Evolutionary conservation across 371 early-diverging fungal genomes (phyloP), one percentile per base, ranked within the genome.

Genomic region (Phascolomyces articulosus): DNA sequence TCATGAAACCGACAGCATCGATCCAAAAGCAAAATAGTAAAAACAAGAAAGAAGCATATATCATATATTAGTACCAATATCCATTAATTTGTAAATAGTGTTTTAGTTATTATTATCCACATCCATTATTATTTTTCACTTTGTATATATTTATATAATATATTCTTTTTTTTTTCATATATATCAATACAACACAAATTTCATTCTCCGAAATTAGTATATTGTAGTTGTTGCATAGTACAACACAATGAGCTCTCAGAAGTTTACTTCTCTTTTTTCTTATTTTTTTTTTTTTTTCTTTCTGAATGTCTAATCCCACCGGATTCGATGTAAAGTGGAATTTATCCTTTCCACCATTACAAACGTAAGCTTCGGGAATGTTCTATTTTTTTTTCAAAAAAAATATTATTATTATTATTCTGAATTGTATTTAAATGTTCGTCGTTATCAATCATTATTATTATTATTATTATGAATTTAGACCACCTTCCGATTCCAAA

Each of bases 281-380:
- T 18, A 51, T 18, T 13, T 31, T 57, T 57, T 11, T n/a, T 44
- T 59, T 20, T 27, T 26, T 59, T 44, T 26, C 7, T 40, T 13
- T 20, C 60, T 44, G 44, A 47, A 59, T 59, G 60, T 23, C 60
- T 27, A 47, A 59, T 59, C 60, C 60, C 20, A n/a, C 60, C 27
- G 60, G 47, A 59, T 59, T 59, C 21, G 60, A 47, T 41, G 47
- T 59, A n/a, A 59, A 59, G n/a, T 59, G 41, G 47, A 59, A 44
- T 40, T 57, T 40, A 21, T 4, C 57, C 9, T 57, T 57, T 26
- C 24, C 60, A 13, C 60, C 47, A 47, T 23, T 41, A n/a, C 27
- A 40, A 40, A 40, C 38, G 60, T 59, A 44, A 59, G 44, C 27
- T 27, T 47, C 47, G 57, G 38, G 40, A 57, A 38, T 31, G 3